Evolutionary conservation across 1,139 yeast genomes (phyloP), one percentile per base, ranked within the genome.

Genomic region (Suhomyces panamericanus): DNA sequence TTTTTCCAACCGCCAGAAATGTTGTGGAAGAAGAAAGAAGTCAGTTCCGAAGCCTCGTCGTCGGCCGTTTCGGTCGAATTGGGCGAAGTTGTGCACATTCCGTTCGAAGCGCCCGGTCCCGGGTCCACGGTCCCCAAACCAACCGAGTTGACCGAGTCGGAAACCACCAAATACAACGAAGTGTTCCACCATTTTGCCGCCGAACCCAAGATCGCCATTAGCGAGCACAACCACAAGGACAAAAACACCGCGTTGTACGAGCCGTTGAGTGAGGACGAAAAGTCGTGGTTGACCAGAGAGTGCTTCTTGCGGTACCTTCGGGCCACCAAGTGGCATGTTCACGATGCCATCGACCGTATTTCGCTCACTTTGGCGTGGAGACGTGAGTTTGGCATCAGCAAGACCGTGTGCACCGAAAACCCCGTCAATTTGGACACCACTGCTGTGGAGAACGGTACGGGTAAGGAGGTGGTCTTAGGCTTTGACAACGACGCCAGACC

Each of bases 21-120:
- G 40, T 31, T 32, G 45, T 42, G 44, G 40, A 37, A 35, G 14
- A 46, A 46, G 39, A 46, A 46, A 35, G 37, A 36, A 3, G 11
- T 38, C 26, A 39, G 42, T 22, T 30, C 30, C 14, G 28, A 26
- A 24, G 35, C 43, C 15, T 34, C 44, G 14, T 35, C 46, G 17
- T 39, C 43, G 31, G 39, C 48, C 6, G 38, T 46, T 4, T 36
- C 43, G 16, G 49, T 50, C 17, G 41, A 38, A 14, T 36, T 32
- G 6, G 45, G 56, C 27, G 55, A 54, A 42, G 51, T 49, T 24
- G 63, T 60, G 3, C 60, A 56, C 44, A 48, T 64, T 8, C 93
- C 95, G 2, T 84, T 86, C 55, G 68, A 65, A 9, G 55, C 55
- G 1, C 80, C 87, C 0, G 76, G 85, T 3, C 47, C 59, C 0